Base-by-base conservation (phyloP, 2,329 filamentous ascomycete genomes). In the Falciphora oryzae region DNA sequence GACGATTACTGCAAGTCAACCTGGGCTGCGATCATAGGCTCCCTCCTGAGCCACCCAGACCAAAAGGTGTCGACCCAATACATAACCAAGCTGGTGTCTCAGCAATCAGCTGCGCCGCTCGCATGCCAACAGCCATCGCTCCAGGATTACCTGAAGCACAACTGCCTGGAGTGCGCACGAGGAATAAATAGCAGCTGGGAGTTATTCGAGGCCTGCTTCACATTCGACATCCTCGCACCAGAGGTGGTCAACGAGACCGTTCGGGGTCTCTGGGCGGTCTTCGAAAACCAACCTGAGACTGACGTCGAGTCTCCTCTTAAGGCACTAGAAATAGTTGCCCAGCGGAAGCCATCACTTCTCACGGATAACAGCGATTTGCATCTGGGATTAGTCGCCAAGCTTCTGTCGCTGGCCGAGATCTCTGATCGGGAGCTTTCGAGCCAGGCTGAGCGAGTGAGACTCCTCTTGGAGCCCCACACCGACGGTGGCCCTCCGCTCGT, bases 391-490 rank as follows among this genome's bases (percentile, higher is more conserved):
- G 79, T 87, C 38, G 79, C 82, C 0, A 80, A 80, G 25, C 72
- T 89, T 0, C 72, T 89, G 0, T 77, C 81, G 18, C 70, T 88
- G 8, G 83, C 80, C 4, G 86, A 89, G 68, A 74, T 81, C 1
- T 72, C 77, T 3, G 77, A 81, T 62, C 62, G 70, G 0, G 63
- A 68, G 0, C 65, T 80, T 4, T 78, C 81, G 2, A 58, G 71
- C 77, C 2, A 80, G 79, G 63, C 77, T 80, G 2, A 70, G 72
- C 2, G 71, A 0, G 71, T 88, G 28, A 81, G 78, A 16, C 71
- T 76, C 0, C 71, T 83, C 1, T 69, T 88, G 18, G 81, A 85
- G 35, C 75, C 73, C 8, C 75, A 79, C 25, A 38, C 66, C 0
- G 72, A 74, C n/a, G 77, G 76, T 18, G 77, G 77, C 14, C 73